Percentiles rank a stretch among this genome's conserved stretches.
phyloP scores from a whole-genome alignment of 768 basidiomycete species.

The Chlorophyllum brunneum region DNA sequence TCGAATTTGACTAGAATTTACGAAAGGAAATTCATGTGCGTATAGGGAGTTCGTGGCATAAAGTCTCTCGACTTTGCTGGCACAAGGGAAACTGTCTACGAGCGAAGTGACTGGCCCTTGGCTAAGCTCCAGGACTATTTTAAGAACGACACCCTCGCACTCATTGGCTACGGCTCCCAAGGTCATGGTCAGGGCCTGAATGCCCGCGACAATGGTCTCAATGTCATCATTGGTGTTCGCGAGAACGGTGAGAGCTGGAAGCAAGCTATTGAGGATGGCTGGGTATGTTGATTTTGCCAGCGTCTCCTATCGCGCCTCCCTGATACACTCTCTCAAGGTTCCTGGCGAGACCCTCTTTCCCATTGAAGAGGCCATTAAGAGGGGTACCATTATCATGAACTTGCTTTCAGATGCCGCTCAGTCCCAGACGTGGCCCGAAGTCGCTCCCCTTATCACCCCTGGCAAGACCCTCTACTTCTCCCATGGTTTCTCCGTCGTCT shows the following conservation, averaged over 20 bases:
- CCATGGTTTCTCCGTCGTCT: slow-evolving; percentile 98
- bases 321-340: slow-evolving; percentile 43
- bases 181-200: slow-evolving; percentile 99
- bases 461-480: slow-evolving; percentile 99
- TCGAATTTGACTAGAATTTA: neutral
- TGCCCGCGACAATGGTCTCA: slow-evolving; percentile 97
- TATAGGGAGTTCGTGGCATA: slow-evolving; percentile 67
- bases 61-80: slow-evolving; percentile 98
- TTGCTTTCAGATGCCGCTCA: slow-evolving; percentile 99
- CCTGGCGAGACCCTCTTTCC: slow-evolving; percentile 97
- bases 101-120: slow-evolving; percentile 96
- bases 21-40: slow-evolving; percentile 9
- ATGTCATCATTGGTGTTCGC: slow-evolving; percentile 98
- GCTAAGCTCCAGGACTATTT: slow-evolving; percentile 99
- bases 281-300: slow-evolving; percentile 48
- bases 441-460: slow-evolving; percentile 96
- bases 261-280: slow-evolving; percentile 93
- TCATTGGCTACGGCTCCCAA: slow-evolving; percentile 99
- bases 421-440: slow-evolving; percentile 86
- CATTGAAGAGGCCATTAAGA: slow-evolving; percentile 95
- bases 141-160: slow-evolving; percentile 98
- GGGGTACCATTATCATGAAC: slow-evolving; percentile 99
- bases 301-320: neutral
- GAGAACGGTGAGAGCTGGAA: slow-evolving; percentile 96
- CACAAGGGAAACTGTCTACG: slow-evolving; percentile 89